Evolutionary conservation across 495 filamentous ascomycete species (phyloP).

Genomic region (Bacidia rubella): DNA sequence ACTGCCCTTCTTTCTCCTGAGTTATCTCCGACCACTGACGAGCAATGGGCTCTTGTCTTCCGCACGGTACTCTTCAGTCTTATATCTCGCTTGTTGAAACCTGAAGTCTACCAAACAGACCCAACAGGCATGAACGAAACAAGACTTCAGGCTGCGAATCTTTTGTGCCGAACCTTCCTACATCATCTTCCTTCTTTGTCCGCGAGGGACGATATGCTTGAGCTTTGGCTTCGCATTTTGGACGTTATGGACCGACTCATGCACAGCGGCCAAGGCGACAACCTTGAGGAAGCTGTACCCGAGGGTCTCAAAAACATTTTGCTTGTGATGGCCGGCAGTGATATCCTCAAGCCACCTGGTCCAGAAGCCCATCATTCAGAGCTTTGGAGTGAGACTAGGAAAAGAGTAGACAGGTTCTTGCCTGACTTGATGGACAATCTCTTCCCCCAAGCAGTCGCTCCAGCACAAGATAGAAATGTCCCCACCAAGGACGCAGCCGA

Average conservation of each 20-base stretch:
- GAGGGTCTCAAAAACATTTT: slow-evolving; percentile 95
- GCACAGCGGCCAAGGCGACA: slow-evolving; percentile 90
- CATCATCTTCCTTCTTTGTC: slow-evolving; percentile 80
- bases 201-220: slow-evolving; percentile 82
- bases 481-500: background rate
- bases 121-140: slow-evolving; percentile 92
- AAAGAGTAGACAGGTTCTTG: slow-evolving; percentile 77
- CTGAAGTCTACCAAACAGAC: slow-evolving; percentile 88
- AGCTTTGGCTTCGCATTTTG: slow-evolving; percentile 83
- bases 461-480: background rate
- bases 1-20: slow-evolving; percentile 71
- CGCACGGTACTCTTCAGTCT: slow-evolving; percentile 92
- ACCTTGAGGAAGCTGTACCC: slow-evolving; percentile 84
- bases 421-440: slow-evolving; percentile 52
- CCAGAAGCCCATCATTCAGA: slow-evolving; percentile 39
- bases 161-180: slow-evolving; percentile 89
- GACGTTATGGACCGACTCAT: slow-evolving; percentile 93
- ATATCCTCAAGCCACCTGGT: slow-evolving; percentile 65
- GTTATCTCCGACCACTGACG: slow-evolving; percentile 58
- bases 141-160: slow-evolving; percentile 75
- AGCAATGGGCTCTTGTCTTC: slow-evolving; percentile 93
- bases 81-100: slow-evolving; percentile 76
- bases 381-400: slow-evolving; percentile 58
- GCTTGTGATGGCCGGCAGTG: slow-evolving; percentile 85
- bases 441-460: slow-evolving; percentile 30